Conservation (phyloP, 176 grass and related monocot species). For the Pontederia paniculata region DNA sequence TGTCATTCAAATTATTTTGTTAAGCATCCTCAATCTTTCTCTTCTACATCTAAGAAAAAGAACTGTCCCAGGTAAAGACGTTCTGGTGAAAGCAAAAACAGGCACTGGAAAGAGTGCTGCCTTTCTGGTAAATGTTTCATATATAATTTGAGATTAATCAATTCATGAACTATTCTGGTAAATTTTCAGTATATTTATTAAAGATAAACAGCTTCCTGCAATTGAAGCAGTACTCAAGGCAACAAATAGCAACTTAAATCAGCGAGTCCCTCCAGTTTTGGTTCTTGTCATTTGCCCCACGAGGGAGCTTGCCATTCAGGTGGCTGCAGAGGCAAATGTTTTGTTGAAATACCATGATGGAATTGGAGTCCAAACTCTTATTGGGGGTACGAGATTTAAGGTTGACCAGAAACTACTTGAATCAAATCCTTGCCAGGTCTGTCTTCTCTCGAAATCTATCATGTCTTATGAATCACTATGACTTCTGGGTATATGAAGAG, state of each 20-base stretch:
- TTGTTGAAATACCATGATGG: constrained; percentile 68
- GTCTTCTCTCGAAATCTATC: neutral
- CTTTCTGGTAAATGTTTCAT: constrained; percentile 69
- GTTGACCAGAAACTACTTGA: constrained; percentile 77
- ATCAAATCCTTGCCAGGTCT: constrained; percentile 83
- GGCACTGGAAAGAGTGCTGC: constrained; percentile 82
- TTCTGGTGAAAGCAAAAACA: constrained; percentile 86
- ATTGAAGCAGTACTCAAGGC: constrained; percentile 90
- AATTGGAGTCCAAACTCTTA: constrained; percentile 83
- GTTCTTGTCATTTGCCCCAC: constrained; percentile 75
- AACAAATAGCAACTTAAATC: constrained; percentile 44
- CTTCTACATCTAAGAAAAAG: too few relatives aligned
- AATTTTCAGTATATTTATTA: constrained; percentile 21
- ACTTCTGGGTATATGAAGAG: neutral
- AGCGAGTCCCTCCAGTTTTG: constrained; percentile 64
- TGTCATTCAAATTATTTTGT: constrained; percentile 3
- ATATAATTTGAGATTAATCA: neutral
- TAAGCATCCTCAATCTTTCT: neutral
- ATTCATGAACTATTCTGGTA: neutral
- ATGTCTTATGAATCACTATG: neutral
- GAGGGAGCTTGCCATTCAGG: constrained; percentile 84
- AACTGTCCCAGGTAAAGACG: constrained; percentile 60
- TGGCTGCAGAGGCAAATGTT: constrained; percentile 80
- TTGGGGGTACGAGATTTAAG: constrained; percentile 86
- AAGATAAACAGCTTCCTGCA: constrained; percentile 93